phyloP scores from a whole-genome alignment of 176 grass and related monocot genomes.

The Musa beccarii region DNA sequence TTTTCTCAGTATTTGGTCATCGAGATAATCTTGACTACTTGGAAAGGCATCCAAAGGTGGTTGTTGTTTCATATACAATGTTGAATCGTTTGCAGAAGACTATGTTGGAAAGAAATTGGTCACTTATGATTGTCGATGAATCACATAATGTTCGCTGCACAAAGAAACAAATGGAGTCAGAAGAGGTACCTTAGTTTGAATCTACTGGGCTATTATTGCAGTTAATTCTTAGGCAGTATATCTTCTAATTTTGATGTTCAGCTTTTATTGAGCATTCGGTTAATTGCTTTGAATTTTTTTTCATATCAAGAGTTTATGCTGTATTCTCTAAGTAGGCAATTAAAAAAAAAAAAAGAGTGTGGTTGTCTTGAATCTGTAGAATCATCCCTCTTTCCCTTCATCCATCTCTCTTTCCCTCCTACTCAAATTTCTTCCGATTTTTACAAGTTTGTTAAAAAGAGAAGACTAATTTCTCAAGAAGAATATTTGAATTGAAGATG shows the following conservation, averaged over 20 bases:
- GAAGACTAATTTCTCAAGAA: too few relatives aligned
- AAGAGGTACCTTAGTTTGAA: conserved; percentile 40
- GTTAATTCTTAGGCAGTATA: not conserved
- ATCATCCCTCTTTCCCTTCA: too few relatives aligned
- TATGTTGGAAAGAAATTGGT: conserved; percentile 63
- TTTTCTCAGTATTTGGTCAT: conserved; percentile 73
- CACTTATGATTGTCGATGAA: conserved; percentile 91
- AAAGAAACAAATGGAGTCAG: conserved; percentile 45
- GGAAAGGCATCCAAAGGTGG: conserved; percentile 53
- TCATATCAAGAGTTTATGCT: not conserved
- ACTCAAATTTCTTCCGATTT: too few relatives aligned
- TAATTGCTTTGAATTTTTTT: too few relatives aligned
- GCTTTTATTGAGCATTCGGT: not conserved
- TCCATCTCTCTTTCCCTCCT: too few relatives aligned
- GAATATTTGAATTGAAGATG: too few relatives aligned
- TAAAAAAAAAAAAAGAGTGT: not conserved
- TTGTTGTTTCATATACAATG: conserved; percentile 90
- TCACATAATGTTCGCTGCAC: conserved; percentile 96
- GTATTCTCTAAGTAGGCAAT: not conserved
- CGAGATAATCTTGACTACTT: conserved; percentile 77
- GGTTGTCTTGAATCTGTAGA: not conserved
- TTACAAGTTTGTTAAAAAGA: too few relatives aligned
- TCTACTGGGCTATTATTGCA: not conserved
- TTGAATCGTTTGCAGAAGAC: conserved; percentile 58
- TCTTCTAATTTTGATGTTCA: not conserved